These are phyloP conservation scores for Geranium rotundifolium DNA, from an alignment of 345 rosid genomes.

Conservation along the genomic window DNA sequence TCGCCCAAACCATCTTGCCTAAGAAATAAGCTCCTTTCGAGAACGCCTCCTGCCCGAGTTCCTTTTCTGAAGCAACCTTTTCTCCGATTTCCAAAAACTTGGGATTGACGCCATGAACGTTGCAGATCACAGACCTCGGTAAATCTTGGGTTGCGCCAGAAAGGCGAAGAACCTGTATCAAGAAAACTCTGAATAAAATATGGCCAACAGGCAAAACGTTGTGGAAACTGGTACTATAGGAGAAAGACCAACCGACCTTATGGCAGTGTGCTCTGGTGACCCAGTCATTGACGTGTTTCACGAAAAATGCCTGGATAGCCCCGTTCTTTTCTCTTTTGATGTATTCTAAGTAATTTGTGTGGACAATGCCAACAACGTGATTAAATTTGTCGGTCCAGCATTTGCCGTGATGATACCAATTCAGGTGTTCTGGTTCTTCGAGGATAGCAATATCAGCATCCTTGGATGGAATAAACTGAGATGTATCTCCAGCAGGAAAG, in stretches of 20 bases:
- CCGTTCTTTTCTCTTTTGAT: conserved; percentile 96
- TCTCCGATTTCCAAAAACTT: conserved; percentile 91
- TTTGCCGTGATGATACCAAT: conserved; percentile 95
- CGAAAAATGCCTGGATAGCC: conserved; percentile 86
- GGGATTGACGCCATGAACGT: conserved; percentile 95
- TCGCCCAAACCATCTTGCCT: conserved; percentile 99
- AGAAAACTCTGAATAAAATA: conserved; percentile 2
- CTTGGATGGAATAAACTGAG: conserved; percentile 72
- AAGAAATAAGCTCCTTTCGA: conserved; percentile 94
- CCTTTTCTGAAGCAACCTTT: conserved; percentile 62
- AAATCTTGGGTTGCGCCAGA: conserved; percentile 93
- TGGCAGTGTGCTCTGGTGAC: conserved; percentile 84
- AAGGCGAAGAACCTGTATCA: conserved; percentile 78
- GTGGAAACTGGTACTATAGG: not conserved
- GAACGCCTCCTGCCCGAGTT: conserved; percentile 84
- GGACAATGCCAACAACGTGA: conserved; percentile 92
- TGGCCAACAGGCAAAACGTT: not conserved
- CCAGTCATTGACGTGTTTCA: conserved; percentile 84
- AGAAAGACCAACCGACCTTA: conserved; percentile 36
- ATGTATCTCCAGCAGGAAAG: conserved; percentile 92
- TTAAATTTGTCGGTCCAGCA: conserved; percentile 97
- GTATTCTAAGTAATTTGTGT: conserved; percentile 96
- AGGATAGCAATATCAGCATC: conserved; percentile 91
- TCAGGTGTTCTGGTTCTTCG: conserved; percentile 95
- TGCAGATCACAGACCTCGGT: conserved; percentile 83